Percentiles rank a stretch among this genome's conserved stretches.
These are phyloP conservation scores for Eucalyptus melliodora DNA, from an alignment of 345 rosid species.

Conservation along the genomic window DNA sequence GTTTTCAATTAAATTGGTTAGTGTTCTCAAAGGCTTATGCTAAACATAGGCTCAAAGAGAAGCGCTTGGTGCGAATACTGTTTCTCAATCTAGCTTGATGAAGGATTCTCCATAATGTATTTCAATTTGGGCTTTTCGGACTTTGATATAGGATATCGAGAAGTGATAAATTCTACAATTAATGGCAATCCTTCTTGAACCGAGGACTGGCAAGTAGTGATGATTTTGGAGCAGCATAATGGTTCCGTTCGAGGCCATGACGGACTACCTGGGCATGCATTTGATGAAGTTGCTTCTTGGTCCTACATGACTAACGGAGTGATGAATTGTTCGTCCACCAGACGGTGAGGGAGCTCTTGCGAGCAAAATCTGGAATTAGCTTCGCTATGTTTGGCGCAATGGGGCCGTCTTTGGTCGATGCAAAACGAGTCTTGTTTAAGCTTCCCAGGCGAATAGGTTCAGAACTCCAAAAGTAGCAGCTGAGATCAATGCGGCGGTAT, in stretches of 20 bases:
- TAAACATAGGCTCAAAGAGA: too few species aligned
- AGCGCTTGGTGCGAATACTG: too few species aligned
- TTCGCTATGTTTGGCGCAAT: background rate
- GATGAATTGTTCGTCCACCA: slow-evolving; percentile 36
- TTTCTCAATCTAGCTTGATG: too few species aligned
- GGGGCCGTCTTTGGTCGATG: background rate
- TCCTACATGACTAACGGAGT: slow-evolving; percentile 45
- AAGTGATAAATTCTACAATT: background rate
- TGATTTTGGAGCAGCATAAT: slow-evolving; percentile 32
- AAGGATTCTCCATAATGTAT: too few species aligned
- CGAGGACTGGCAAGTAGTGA: background rate
- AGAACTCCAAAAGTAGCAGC: background rate
- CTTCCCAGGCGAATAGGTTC: background rate
- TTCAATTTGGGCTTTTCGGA: background rate
- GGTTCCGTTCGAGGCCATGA: slow-evolving; percentile 23
- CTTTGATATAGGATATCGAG: background rate
- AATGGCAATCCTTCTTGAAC: background rate
- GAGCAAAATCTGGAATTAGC: background rate
- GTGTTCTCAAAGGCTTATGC: background rate
- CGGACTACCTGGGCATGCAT: slow-evolving; percentile 30
- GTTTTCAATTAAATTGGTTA: background rate
- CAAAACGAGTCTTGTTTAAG: background rate
- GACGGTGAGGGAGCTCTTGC: background rate
- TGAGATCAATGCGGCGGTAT: background rate
- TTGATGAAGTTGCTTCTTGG: slow-evolving; percentile 37